Evolutionary conservation across 768 basidiomycete species (phyloP).

Genomic region (Pleurotus salmoneostramineus): DNA sequence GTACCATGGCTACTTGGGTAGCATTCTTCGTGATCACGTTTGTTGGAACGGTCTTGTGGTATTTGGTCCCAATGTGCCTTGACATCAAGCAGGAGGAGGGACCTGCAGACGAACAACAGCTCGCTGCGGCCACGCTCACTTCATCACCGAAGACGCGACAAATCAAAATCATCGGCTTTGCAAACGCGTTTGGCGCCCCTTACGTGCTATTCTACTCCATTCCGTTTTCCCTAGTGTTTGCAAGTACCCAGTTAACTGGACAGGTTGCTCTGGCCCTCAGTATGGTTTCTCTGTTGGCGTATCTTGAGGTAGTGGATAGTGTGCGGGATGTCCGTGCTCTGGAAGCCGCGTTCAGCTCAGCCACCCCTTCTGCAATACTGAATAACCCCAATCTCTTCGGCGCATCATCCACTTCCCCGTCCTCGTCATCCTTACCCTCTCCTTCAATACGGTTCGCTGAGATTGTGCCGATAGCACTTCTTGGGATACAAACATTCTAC

Average conservation of each 20-base stretch:
- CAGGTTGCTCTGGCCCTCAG: conserved; percentile 72
- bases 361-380: conserved; percentile 37
- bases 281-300: conserved; percentile 63
- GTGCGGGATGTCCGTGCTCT: conserved; percentile 65
- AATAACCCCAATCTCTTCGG: conserved; percentile 18
- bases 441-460: conserved; percentile 58
- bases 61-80: conserved; percentile 69
- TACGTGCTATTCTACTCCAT: conserved; percentile 82
- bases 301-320: conserved; percentile 80
- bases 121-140: neutral
- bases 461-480: conserved; percentile 66
- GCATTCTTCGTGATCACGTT: conserved; percentile 48
- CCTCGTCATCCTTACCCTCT: conserved; percentile 2
- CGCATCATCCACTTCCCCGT: conserved; percentile 21
- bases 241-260: conserved; percentile 73
- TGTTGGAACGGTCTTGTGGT: conserved; percentile 66
- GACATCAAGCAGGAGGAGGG: conserved; percentile 40
- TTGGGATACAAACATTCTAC: conserved; percentile 78
- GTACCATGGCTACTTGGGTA: conserved; percentile 62
- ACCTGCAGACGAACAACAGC: conserved; percentile 11
- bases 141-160: conserved; percentile 28
- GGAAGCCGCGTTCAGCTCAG: conserved; percentile 44
- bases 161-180: conserved; percentile 69
- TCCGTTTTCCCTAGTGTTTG: conserved; percentile 56
- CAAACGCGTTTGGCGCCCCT: conserved; percentile 86